Evolutionary conservation across 192 early-diverging fungal species (phyloP).

Genomic region (Coemansia interrupta): DNA sequence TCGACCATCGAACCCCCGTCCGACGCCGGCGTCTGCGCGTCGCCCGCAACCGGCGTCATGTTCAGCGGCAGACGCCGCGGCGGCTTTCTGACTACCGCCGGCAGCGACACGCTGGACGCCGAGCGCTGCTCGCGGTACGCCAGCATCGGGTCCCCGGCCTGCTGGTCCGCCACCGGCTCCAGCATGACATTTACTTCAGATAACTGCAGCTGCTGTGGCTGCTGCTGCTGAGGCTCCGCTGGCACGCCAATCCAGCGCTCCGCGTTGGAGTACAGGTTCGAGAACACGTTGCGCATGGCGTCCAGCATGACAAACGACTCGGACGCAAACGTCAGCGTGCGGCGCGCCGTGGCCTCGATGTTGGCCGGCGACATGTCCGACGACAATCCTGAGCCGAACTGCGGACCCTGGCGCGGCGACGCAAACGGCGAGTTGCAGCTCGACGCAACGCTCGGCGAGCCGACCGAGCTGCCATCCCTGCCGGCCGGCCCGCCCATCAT

Average conservation of each 20-base stretch:
- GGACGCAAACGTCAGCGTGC: conserved; percentile 41
- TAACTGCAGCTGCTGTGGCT: conserved; percentile 3
- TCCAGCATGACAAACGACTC: conserved; percentile 51
- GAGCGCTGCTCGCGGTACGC: conserved; percentile 5
- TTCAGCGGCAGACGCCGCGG: conserved; percentile 3
- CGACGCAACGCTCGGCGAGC: conserved; percentile 25
- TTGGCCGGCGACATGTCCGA: conserved; percentile 18
- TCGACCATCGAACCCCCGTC: conserved; percentile 17
- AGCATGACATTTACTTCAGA: no score
- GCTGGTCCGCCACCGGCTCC: not conserved
- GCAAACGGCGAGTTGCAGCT: conserved; percentile 9
- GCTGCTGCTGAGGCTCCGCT: conserved; percentile 4
- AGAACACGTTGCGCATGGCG: conserved; percentile 30
- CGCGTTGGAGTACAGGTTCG: conserved; percentile 28
- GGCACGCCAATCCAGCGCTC: conserved; percentile 38
- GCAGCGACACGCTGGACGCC: not conserved
- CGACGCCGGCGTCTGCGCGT: not conserved
- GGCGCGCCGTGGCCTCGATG: conserved; percentile 35
- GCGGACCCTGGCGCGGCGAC: conserved; percentile 3
- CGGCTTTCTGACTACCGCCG: conserved; percentile 3
- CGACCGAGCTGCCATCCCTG: conserved; percentile 4
- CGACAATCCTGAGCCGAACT: not conserved
- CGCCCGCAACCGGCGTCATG: not conserved
- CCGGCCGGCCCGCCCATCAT: not conserved
- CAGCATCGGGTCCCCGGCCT: not conserved